Percentiles rank a stretch among this genome's conserved stretches.
These are phyloP conservation scores for Botrytis medusae DNA, from an alignment of 2,329 filamentous ascomycete genomes.

Conservation along the genomic window DNA sequence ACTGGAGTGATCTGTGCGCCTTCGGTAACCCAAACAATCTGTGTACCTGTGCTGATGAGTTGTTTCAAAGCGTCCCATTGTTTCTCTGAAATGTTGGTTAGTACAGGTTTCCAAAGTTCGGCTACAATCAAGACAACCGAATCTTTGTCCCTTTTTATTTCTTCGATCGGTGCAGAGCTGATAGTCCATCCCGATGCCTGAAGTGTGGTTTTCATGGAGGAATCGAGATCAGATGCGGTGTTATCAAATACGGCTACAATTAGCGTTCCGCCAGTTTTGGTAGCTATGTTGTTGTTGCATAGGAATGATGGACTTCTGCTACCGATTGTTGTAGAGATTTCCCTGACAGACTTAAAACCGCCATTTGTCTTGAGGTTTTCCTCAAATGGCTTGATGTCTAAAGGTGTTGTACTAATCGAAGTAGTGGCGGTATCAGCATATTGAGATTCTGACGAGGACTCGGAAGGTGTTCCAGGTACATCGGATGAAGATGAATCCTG, in stretches of 20 bases:
- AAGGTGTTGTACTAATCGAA: too few relatives aligned
- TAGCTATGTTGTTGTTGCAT: background rate
- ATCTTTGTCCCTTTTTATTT: background rate
- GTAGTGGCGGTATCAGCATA: too few relatives aligned
- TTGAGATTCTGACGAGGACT: too few relatives aligned
- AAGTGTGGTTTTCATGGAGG: background rate
- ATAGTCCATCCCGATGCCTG: conserved; percentile 1
- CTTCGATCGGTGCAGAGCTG: background rate
- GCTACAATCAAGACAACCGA: conserved; percentile 22
- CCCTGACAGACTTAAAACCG: too few relatives aligned
- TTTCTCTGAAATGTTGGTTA: conserved; percentile 5
- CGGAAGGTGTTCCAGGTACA: too few relatives aligned
- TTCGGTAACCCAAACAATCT: conserved; percentile 41
- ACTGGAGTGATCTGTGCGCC: conserved; percentile 32
- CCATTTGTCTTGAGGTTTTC: too few relatives aligned
- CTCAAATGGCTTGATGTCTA: too few relatives aligned
- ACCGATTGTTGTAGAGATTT: too few relatives aligned
- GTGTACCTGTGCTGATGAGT: background rate
- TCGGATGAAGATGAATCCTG: too few relatives aligned
- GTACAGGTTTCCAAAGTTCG: conserved; percentile 23
- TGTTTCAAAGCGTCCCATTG: conserved; percentile 26
- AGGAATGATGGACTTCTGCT: background rate
- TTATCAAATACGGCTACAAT: background rate
- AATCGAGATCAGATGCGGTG: background rate
- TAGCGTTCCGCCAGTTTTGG: background rate